These are phyloP conservation scores for Dichotomopilus funicola DNA, from an alignment of 2,329 filamentous ascomycete genomes.

Conservation along the genomic window DNA sequence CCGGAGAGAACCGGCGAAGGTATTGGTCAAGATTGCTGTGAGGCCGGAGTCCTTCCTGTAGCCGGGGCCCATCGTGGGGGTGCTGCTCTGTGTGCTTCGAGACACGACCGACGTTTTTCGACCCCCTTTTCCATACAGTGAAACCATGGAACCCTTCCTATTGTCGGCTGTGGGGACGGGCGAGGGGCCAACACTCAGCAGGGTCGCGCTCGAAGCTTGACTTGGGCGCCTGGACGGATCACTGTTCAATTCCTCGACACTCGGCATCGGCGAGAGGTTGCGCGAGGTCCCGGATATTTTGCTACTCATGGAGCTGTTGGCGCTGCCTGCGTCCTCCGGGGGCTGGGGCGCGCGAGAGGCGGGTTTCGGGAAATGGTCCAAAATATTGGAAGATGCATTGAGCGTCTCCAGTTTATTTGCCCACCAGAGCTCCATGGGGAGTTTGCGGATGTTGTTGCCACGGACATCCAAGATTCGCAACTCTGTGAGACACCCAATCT, in stretches of 20 bases:
- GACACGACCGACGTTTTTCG: slow-evolving; percentile 81
- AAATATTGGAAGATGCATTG: slow-evolving; percentile 90
- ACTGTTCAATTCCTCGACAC: slow-evolving; percentile 65
- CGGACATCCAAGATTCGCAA: slow-evolving; percentile 80
- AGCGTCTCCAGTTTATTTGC: slow-evolving; percentile 83
- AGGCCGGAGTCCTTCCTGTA: slow-evolving; percentile 83
- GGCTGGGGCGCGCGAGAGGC: slow-evolving; percentile 61
- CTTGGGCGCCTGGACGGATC: slow-evolving; percentile 67
- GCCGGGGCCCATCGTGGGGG: slow-evolving; percentile 42
- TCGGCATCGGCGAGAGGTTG: slow-evolving; percentile 54
- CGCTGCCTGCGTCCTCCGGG: slow-evolving; percentile 46
- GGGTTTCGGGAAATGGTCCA: slow-evolving; percentile 86
- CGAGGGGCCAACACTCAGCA: slow-evolving; percentile 69
- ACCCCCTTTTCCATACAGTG: slow-evolving; percentile 69
- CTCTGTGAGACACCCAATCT: slow-evolving; percentile 82
- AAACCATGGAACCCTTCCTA: slow-evolving; percentile 79
- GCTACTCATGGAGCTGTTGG: slow-evolving; percentile 36
- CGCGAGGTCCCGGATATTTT: slow-evolving; percentile 29
- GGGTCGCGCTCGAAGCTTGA: slow-evolving; percentile 64
- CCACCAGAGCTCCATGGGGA: slow-evolving; percentile 95
- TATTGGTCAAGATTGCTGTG: slow-evolving; percentile 66
- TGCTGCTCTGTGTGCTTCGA: slow-evolving; percentile 45
- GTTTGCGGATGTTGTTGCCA: slow-evolving; percentile 83
- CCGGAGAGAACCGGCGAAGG: slow-evolving; percentile 79
- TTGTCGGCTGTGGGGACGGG: slow-evolving; percentile 54